Percentiles rank a stretch among this genome's conserved stretches.
These are phyloP conservation scores for Pseudogymnoascus sp. DNA, from an alignment of 2,329 filamentous ascomycete species.

Conservation along the genomic window DNA sequence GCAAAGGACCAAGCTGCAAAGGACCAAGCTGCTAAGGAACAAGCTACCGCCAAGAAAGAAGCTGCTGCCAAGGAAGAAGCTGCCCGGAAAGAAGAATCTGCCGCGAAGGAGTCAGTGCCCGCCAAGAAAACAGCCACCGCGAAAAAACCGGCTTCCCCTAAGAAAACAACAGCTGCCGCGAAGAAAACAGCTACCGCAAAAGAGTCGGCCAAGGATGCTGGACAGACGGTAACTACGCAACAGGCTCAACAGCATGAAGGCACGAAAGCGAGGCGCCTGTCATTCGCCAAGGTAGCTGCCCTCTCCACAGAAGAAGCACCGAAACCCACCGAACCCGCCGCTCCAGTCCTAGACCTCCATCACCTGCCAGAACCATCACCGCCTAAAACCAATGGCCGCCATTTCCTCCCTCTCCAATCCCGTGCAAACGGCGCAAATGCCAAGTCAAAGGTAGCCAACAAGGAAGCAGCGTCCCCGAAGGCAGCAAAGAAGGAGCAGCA, in stretches of 20 bases:
- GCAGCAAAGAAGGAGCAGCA: neutral
- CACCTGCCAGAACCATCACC: constrained; percentile 6
- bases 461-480: neutral
- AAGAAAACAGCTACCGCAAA: neutral
- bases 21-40: neutral
- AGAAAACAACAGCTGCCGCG: neutral
- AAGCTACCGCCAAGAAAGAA: neutral
- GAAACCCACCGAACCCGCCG: neutral
- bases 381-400: constrained; percentile 14
- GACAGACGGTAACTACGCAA: neutral
- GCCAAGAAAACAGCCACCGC: neutral
- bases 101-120: neutral
- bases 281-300: neutral
- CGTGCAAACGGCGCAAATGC: neutral
- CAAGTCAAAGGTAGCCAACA: neutral
- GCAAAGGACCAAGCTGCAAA: neutral
- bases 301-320: constrained; percentile 1
- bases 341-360: neutral
- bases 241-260: neutral
- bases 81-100: neutral
- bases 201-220: neutral
- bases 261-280: neutral
- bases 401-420: neutral
- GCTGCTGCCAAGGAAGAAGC: neutral
- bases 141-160: neutral